These are phyloP conservation scores for Podospora sp. DNA, from an alignment of 495 filamentous ascomycete genomes.

Conservation along the genomic window DNA sequence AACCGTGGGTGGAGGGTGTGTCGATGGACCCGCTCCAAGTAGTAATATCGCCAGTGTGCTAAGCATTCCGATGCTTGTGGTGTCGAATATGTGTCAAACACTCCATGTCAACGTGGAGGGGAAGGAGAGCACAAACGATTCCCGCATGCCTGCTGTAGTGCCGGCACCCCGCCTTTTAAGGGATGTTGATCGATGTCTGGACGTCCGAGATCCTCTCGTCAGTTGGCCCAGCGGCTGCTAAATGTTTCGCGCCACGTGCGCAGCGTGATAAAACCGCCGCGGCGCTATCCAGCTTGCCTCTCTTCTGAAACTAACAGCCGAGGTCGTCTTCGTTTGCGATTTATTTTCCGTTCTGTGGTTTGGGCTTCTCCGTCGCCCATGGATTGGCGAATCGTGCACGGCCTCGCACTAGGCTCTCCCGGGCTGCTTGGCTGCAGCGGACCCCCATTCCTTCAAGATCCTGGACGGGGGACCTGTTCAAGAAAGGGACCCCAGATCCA, in stretches of 20 bases:
- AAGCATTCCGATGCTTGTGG: not conserved
- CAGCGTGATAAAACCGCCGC: not conserved
- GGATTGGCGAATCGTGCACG: conserved; percentile 16
- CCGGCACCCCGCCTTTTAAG: not conserved
- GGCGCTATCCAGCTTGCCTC: not conserved
- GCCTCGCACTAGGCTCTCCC: not conserved
- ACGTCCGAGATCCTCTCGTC: not conserved
- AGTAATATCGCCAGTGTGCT: not conserved
- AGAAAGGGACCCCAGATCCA: not conserved
- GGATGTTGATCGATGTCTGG: not conserved
- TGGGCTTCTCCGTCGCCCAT: not conserved
- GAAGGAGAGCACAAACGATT: not conserved
- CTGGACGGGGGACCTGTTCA: not conserved
- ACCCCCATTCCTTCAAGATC: conserved; percentile 8
- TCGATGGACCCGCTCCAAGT: not conserved
- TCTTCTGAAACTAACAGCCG: not conserved
- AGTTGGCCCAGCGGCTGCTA: conserved; percentile 1
- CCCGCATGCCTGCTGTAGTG: not conserved
- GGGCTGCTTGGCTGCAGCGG: conserved; percentile 19
- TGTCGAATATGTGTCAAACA: not conserved
- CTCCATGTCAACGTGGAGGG: not conserved
- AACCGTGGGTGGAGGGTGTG: not conserved
- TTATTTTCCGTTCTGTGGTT: not conserved
- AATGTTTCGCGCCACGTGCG: not conserved
- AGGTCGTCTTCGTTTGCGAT: conserved; percentile 1